phyloP scores from a whole-genome alignment of 163 green algal species.

The Scenedesmus sp. region DNA sequence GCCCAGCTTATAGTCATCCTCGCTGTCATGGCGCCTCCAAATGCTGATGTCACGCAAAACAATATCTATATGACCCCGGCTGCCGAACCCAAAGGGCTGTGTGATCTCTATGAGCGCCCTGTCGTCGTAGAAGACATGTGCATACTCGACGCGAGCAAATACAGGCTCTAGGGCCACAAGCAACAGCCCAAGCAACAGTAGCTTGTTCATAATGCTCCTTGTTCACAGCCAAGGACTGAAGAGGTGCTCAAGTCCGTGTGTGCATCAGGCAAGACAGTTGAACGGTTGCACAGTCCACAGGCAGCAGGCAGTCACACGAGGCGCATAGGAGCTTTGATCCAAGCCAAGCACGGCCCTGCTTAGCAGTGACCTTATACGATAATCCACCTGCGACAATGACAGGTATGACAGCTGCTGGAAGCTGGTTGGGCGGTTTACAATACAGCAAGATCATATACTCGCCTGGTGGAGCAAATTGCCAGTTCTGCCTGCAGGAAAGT shows the following conservation, averaged over 20 bases:
- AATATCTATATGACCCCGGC: slow-evolving; percentile 21
- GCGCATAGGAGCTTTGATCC: not conserved
- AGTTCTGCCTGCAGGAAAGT: not conserved
- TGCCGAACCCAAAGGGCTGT: slow-evolving; percentile 80
- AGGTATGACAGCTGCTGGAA: not conserved
- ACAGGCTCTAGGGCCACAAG: not conserved
- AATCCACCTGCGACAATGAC: not conserved
- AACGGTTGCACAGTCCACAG: not conserved
- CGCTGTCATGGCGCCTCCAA: slow-evolving; percentile 58
- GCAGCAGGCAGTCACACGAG: not conserved
- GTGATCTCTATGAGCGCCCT: slow-evolving; percentile 71
- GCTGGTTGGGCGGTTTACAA: not conserved
- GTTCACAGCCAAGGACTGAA: not conserved
- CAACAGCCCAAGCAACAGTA: not conserved
- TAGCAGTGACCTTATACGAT: not conserved
- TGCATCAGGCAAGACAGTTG: not conserved
- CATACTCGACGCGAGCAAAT: slow-evolving; percentile 21
- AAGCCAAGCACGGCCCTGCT: not conserved
- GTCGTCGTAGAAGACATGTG: slow-evolving; percentile 70
- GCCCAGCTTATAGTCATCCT: slow-evolving; percentile 51
- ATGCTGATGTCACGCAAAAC: slow-evolving; percentile 68
- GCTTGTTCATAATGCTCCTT: not conserved
- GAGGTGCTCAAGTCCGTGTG: not conserved
- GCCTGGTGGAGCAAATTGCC: not conserved
- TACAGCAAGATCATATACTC: not conserved